Evolutionary conservation across 805 yeast species (phyloP).

Genomic region (Schizosaccharomyces cryophilus): DNA sequence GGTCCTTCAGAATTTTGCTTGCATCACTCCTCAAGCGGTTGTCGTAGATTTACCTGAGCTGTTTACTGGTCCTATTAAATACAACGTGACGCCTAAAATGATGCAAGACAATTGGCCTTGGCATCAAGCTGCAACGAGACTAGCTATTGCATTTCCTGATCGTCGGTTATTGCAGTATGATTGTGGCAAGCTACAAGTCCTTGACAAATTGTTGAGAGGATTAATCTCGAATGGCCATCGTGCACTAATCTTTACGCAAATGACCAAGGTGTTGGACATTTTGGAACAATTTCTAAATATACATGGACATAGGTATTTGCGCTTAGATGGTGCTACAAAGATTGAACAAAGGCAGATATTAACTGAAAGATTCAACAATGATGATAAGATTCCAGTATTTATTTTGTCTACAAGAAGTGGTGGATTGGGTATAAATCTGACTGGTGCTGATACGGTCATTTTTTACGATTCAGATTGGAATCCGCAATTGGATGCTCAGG

Average conservation of each 20-base stretch:
- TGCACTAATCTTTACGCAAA: constrained; percentile 86
- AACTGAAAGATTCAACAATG: constrained; percentile 80
- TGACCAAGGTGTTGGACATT: constrained; percentile 89
- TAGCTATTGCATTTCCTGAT: constrained; percentile 89
- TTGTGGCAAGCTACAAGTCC: constrained; percentile 82
- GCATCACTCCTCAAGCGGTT: constrained; percentile 70
- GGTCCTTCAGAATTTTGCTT: constrained; percentile 49
- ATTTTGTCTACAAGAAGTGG: constrained; percentile 91
- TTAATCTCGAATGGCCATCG: constrained; percentile 74
- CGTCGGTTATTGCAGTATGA: constrained; percentile 77
- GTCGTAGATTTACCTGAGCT: constrained; percentile 33
- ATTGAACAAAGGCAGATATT: constrained; percentile 87
- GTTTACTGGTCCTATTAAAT: background rate
- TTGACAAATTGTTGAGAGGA: constrained; percentile 51
- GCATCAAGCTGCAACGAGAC: constrained; percentile 62
- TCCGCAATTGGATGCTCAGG: constrained; percentile 97
- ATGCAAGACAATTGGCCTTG: constrained; percentile 23
- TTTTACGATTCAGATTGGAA: constrained; percentile 98
- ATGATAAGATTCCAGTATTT: constrained; percentile 65
- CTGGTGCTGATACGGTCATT: constrained; percentile 96
- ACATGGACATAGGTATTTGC: constrained; percentile 81
- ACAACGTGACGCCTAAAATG: background rate
- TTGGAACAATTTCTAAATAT: constrained; percentile 79
- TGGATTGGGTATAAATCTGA: constrained; percentile 87
- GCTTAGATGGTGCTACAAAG: constrained; percentile 92